Evolutionary conservation across 2,329 filamentous ascomycete genomes (phyloP), one percentile per base, ranked within the genome.

Genomic region (Pezicula neosporulosa): DNA sequence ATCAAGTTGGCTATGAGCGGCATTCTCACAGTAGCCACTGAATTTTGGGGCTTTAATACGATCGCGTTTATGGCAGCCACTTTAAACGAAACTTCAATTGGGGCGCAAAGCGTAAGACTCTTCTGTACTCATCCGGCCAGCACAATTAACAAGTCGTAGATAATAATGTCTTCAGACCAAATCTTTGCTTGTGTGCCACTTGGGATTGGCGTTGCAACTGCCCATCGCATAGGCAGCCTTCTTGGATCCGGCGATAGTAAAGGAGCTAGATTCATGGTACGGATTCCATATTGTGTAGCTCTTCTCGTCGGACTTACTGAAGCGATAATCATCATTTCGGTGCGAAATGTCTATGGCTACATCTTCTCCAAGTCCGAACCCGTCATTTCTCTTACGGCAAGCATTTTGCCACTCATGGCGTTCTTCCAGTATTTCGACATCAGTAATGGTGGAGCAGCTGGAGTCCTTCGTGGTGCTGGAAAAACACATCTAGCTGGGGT

Each of bases 391-490:
- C 78, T 94, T 0, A 90, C 90, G 1, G 80, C 85, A 1, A 72
- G 83, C 9, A 86, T 94, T 27, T 82, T 95, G 73, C 90, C 90
- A 1, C 90, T 84, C 60, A 89, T 94, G 1, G 90, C 90, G 1
- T 73, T 94, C 6, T 95, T 94, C 69, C 90, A 94, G 72, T 90
- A 94, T 27, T 90, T 94, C 60, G 92, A 97, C 67, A 83, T 87
- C 2, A 68, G 93, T 16, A 83, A 87, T 0, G 81, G 87, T 8
- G 85, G 86, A 36, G 90, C 89, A 50, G 91, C 93, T 62, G 92
- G 90, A 21, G 77, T 96, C 42, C 77, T 97, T 35, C 81, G 92
- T 37, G 92, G 91, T 10, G 80, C 96, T 21, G 92, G 92, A 4
- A 83, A 89, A 51, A 91, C 96, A 69, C 84, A 89, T 56, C 83